Conservation (phyloP, 78 protist genomes). For the Dictyostelium capitatum region DNA sequence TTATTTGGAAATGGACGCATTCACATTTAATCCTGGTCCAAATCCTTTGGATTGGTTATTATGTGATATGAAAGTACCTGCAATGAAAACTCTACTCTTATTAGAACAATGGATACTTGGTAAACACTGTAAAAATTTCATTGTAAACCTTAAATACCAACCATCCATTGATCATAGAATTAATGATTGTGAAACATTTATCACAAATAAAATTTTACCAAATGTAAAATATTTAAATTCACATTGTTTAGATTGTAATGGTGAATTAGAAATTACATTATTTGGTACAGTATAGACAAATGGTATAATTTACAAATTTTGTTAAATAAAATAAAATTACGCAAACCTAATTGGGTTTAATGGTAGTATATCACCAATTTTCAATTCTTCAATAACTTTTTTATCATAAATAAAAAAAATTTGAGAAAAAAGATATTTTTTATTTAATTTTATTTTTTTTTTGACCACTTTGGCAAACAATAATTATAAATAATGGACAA, state of each 20-base stretch:
- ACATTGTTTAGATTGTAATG: constrained; percentile 23
- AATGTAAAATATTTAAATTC: background rate
- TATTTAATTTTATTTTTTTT: too few relatives aligned
- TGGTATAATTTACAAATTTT: too few relatives aligned
- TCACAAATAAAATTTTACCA: background rate
- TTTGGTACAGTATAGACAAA: constrained; percentile 52
- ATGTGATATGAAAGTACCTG: constrained; percentile 56
- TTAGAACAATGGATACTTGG: background rate
- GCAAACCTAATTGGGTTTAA: too few relatives aligned
- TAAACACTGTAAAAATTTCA: constrained; percentile 10
- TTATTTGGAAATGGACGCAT: background rate
- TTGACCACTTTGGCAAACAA: too few relatives aligned
- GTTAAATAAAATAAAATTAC: too few relatives aligned
- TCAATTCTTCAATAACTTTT: too few relatives aligned
- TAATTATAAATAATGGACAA: too few relatives aligned
- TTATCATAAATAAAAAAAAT: too few relatives aligned
- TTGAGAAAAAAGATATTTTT: too few relatives aligned
- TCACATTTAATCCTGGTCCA: background rate
- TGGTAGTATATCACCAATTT: too few relatives aligned
- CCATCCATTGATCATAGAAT: background rate
- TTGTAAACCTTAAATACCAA: constrained; percentile 18
- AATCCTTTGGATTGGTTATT: constrained; percentile 38
- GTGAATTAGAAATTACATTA: constrained; percentile 24
- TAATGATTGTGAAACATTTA: background rate
- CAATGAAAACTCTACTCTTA: constrained; percentile 5